Conservation (phyloP, 192 early-diverging fungal species). For the Phlyctochytrium planicorne region DNA sequence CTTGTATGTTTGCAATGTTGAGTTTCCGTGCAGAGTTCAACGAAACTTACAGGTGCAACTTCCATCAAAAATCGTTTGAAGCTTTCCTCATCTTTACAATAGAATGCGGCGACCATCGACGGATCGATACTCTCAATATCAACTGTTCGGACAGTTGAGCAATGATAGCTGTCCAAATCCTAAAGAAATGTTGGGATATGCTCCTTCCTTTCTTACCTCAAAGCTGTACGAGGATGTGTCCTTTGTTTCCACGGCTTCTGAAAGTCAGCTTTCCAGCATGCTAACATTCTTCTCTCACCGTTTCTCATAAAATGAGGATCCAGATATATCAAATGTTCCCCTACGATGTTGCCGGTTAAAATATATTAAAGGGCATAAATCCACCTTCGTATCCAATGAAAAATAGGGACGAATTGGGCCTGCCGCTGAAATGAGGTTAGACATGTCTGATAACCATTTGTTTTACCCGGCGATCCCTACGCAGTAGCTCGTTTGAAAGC, state of each 20-base stretch:
- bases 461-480: constrained; percentile 88
- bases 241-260: constrained; percentile 36
- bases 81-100: constrained; percentile 56
- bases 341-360: no score
- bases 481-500: constrained; percentile 73
- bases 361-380: no score
- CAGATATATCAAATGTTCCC: constrained; percentile 79
- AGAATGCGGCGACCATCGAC: constrained; percentile 92
- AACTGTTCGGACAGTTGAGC: constrained; percentile 70
- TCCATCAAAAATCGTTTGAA: constrained; percentile 62
- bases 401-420: constrained; percentile 92
- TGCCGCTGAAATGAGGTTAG: constrained; percentile 55
- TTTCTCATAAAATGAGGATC: constrained; percentile 90
- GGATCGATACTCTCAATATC: constrained; percentile 82
- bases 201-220: no score
- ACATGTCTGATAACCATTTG: background rate
- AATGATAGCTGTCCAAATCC: constrained; percentile 83
- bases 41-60: constrained; percentile 44
- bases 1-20: constrained; percentile 23
- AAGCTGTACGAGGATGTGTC: constrained; percentile 32
- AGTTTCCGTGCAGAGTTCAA: no score
- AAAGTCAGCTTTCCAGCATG: constrained; percentile 7
- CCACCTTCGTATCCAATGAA: constrained; percentile 85
- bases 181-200: no score
- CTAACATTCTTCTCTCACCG: constrained; percentile 33